Evolutionary conservation across 495 filamentous ascomycete species (phyloP), one percentile per base, ranked within the genome.

Genomic region (Neurospora sp.): DNA sequence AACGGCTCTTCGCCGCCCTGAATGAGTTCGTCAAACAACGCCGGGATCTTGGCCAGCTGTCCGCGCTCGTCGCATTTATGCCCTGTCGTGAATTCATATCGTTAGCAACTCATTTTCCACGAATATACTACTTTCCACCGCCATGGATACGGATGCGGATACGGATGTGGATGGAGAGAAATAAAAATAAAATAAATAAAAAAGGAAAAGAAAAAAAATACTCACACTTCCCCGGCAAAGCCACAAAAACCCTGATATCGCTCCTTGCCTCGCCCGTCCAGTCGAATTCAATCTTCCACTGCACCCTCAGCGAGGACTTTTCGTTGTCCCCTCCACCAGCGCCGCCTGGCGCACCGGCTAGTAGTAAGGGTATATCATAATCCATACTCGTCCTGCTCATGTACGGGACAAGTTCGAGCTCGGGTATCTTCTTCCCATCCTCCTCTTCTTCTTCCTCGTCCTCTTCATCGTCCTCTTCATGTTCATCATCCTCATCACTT

Each of bases 201-300:
- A 31, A 31, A 31, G 27, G 27, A 39, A 9, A 42, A 69, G 8
- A n/a, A 39, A 3, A 39, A 3, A 68, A 84, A 47, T 7, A 65
- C 86, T 82, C 78, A 88, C 89, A 90, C 68, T 82, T 86, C 68
- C 78, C 79, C 39, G 87, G 87, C 22, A 85, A 73, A 12, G 82
- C 80, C 3, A 85, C 82, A 72, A 82, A 72, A 38, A 85, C 82
- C 3, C 78, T 75, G 37, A 90, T 77, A 68, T 79, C 79, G 72
- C 84, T 88, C 77, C 85, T 82, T 6, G 87, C 87, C 77, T 91
- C 88, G 6, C 89, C 89, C 0, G 87, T 88, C 88, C 88, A 90
- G 75, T 90, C 88, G 78, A 91, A 89, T 14, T 79, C 76, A 45
- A 90, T 87, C 39, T 75, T 77, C 89, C 89, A 91, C 77, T 81